These are phyloP conservation scores for Diospyros kaki DNA, from an alignment of 148 eudicot genomes.

Conservation along the genomic window DNA sequence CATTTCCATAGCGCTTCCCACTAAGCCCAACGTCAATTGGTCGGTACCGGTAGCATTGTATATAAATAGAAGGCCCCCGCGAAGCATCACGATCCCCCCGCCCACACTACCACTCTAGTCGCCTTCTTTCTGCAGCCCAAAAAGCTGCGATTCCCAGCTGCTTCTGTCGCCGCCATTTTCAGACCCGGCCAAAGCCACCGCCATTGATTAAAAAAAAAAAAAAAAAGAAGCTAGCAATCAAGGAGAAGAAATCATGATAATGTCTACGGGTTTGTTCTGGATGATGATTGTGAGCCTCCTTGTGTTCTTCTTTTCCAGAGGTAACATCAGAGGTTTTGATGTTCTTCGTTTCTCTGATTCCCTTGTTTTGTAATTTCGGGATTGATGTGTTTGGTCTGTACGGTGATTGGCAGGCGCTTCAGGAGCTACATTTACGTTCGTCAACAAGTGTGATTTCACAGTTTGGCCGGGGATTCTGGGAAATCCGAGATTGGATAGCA, in stretches of 20 bases:
- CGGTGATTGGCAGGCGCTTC: constrained; percentile 8
- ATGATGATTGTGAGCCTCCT: constrained; percentile 2
- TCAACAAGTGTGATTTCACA: constrained; percentile 63
- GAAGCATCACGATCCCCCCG: no score
- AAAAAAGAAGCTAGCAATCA: background rate
- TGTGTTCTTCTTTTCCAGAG: constrained; percentile 9
- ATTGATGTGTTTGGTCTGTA: background rate
- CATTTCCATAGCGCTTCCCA: background rate
- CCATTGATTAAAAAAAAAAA: background rate
- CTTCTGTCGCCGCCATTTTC: no score
- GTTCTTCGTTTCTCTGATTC: background rate
- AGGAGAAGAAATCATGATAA: background rate
- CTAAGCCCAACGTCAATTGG: background rate
- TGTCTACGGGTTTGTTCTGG: background rate
- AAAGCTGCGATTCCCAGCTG: background rate
- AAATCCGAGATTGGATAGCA: constrained; percentile 43
- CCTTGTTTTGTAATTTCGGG: no score
- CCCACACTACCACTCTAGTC: background rate
- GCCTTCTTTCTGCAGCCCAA: background rate
- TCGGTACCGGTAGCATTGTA: background rate
- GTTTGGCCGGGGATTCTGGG: constrained; percentile 77
- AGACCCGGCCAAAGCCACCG: no score
- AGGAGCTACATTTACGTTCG: constrained; percentile 57
- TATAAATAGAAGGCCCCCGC: constrained; percentile 3
- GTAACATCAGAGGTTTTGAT: background rate